These are phyloP conservation scores for Stachybotrys elegans DNA, from an alignment of 2,329 filamentous ascomycete species.

Conservation along the genomic window DNA sequence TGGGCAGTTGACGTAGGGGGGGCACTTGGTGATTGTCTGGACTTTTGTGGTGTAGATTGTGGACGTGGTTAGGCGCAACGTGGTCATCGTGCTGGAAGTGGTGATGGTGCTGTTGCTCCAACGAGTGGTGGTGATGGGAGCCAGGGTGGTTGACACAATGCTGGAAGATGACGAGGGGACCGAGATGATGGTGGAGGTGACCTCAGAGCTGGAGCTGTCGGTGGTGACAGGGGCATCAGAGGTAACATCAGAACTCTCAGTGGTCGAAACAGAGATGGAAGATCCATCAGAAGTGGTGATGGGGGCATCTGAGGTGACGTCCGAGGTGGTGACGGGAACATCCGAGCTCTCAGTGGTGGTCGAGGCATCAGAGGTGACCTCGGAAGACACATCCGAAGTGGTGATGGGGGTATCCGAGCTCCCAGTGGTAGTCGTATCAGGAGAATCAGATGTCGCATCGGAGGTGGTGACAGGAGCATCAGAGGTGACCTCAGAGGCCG, in stretches of 20 bases:
- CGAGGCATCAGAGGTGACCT: background rate
- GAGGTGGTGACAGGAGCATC: constrained; percentile 3
- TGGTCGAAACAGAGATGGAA: too few relatives aligned
- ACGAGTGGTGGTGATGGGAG: constrained; percentile 2
- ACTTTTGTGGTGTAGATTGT: constrained; percentile 36
- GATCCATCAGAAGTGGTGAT: background rate
- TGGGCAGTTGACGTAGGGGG: constrained; percentile 36
- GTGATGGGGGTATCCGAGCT: background rate
- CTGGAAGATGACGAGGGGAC: background rate
- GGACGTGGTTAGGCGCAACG: constrained; percentile 21
- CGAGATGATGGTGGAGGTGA: background rate
- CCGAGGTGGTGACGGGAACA: background rate
- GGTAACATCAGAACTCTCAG: too few relatives aligned
- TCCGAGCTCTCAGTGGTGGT: background rate
- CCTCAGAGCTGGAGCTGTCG: too few relatives aligned
- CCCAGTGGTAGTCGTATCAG: background rate
- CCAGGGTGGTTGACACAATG: too few relatives aligned
- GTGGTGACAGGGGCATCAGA: too few relatives aligned
- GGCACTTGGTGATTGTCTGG: constrained; percentile 53
- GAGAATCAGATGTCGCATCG: background rate
- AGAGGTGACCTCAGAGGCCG: constrained; percentile 2
- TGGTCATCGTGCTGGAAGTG: constrained; percentile 2
- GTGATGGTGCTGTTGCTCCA: constrained; percentile 11
- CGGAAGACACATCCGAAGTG: background rate
- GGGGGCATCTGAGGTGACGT: background rate